Conservation (phyloP, 108 stramenopile species). For the Fragilaria crotonensis region DNA sequence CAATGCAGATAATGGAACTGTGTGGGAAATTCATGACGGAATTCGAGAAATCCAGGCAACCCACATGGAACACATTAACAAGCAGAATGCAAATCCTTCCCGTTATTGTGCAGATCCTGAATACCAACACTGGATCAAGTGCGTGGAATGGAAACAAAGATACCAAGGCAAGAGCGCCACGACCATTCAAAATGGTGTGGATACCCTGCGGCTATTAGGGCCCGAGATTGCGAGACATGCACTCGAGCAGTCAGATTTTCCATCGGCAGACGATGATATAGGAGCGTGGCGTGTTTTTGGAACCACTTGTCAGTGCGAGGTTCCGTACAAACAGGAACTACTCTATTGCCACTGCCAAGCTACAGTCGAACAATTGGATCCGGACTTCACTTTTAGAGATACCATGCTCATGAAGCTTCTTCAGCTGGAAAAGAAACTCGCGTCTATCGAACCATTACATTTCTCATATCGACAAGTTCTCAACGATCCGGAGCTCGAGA, state of each 20-base stretch:
- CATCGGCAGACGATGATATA: constrained; percentile 27
- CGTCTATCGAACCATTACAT: constrained; percentile 25
- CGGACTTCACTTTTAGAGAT: constrained; percentile 57
- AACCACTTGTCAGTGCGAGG: constrained; percentile 23
- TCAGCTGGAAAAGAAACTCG: constrained; percentile 30
- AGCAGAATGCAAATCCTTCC: neutral
- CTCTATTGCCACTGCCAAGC: constrained; percentile 78
- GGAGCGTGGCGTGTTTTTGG: constrained; percentile 56
- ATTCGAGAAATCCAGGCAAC: constrained; percentile 31
- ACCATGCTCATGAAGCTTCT: constrained; percentile 45
- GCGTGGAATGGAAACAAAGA: constrained; percentile 7
- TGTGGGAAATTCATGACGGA: constrained; percentile 25
- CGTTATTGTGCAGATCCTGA: neutral
- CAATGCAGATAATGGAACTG: neutral
- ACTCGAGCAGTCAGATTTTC: constrained; percentile 15
- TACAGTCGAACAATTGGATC: constrained; percentile 55
- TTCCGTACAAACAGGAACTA: constrained; percentile 31
- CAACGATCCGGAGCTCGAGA: constrained; percentile 22
- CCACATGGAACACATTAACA: neutral
- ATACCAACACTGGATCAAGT: neutral
- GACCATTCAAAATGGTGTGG: constrained; percentile 3
- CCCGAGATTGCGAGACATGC: constrained; percentile 14
- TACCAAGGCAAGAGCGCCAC: constrained; percentile 1
- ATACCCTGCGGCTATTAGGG: constrained; percentile 3
- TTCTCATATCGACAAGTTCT: constrained; percentile 46